Percentiles rank a stretch among this genome's conserved stretches.
Evolutionary conservation across 2,329 filamentous ascomycete genomes (phyloP).

Genomic region (Cladosporium cucumerinum): DNA sequence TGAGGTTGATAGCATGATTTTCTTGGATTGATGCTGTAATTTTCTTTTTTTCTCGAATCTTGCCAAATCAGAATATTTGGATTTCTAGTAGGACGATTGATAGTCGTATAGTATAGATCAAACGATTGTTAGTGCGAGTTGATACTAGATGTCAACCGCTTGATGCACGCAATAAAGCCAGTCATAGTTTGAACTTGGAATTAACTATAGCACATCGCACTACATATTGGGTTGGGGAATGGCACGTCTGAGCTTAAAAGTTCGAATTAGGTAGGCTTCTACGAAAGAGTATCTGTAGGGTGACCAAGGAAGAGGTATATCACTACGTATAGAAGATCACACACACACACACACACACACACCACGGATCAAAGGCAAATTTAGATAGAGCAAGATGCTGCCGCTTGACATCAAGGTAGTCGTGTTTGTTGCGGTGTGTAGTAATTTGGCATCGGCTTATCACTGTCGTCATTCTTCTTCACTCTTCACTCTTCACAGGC

Average conservation of each 20-base stretch:
- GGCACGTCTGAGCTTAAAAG: constrained; percentile 8
- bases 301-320: neutral
- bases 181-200: neutral
- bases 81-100: neutral
- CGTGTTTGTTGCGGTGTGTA: neutral
- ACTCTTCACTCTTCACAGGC: too few species aligned
- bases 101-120: neutral
- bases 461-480: too few species aligned
- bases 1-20: constrained; percentile 6
- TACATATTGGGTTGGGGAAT: constrained; percentile 2
- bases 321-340: neutral
- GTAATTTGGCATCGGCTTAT: neutral
- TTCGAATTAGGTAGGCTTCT: neutral
- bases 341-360: neutral
- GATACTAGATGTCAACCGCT: neutral
- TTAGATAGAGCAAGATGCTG: neutral
- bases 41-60: neutral
- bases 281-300: neutral
- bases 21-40: neutral
- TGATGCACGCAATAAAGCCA: neutral
- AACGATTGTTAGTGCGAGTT: neutral
- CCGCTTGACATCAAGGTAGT: neutral
- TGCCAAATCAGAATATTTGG: neutral
- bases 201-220: neutral
- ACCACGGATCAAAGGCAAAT: neutral